Percentiles rank a stretch among this genome's conserved stretches.
Evolutionary conservation across 129 eudicot species (phyloP).

Genomic region (Flaveria bidentis): DNA sequence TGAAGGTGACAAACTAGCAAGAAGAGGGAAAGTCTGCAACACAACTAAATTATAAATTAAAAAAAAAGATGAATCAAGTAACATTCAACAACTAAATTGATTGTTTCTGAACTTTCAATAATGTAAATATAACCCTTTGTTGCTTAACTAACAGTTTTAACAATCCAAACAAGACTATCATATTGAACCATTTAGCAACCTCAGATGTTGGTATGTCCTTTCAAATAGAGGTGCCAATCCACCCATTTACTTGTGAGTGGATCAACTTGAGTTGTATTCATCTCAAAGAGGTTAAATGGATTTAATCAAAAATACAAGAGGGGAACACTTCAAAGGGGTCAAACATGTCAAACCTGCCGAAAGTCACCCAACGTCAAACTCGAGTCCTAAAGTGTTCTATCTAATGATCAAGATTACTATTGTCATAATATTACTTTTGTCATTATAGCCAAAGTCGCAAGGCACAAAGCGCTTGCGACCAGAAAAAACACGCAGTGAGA

Average conservation of each 20-base stretch:
- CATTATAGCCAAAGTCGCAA: neutral
- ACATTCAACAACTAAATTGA: neutral
- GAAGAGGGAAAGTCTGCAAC: conserved; percentile 8
- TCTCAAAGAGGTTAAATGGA: neutral
- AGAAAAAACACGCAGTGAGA: neutral
- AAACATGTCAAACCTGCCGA: neutral
- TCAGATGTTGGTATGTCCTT: conserved; percentile 15
- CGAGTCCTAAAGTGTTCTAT: neutral
- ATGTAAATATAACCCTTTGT: neutral
- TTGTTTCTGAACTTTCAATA: neutral
- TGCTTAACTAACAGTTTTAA: neutral
- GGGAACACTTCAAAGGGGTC: neutral
- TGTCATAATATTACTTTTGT: neutral
- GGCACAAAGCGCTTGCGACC: neutral
- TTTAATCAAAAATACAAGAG: neutral
- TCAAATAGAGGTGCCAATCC: conserved; percentile 1
- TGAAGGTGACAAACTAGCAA: conserved; percentile 10
- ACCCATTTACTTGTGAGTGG: neutral
- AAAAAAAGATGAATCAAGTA: neutral
- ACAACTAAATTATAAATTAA: neutral
- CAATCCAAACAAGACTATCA: neutral
- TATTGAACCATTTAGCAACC: conserved; percentile 12
- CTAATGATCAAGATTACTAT: neutral
- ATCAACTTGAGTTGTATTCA: neutral
- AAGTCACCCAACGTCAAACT: neutral